phyloP scores from a whole-genome alignment of 2,329 filamentous ascomycete species.

The Aplosporella prunicola region DNA sequence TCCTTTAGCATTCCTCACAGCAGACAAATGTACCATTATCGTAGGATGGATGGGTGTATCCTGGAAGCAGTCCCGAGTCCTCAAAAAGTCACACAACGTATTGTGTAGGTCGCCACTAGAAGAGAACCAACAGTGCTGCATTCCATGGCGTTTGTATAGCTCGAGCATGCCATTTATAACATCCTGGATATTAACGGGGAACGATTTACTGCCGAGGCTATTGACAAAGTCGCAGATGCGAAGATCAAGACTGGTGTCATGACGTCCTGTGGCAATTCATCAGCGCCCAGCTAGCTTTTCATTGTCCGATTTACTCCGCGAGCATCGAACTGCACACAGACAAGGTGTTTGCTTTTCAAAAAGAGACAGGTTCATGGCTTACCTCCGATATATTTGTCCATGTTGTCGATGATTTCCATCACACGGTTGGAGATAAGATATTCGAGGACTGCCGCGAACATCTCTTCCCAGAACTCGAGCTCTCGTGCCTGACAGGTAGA shows the following conservation, averaged over 20 bases:
- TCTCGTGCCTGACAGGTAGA: conserved; percentile 21
- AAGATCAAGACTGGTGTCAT: conserved; percentile 6
- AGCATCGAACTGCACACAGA: no score
- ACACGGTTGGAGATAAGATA: conserved; percentile 16
- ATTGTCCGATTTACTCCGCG: no score
- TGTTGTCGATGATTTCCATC: conserved; percentile 11
- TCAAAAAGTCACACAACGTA: conserved; percentile 24
- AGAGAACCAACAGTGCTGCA: conserved; percentile 17
- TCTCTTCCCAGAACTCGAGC: conserved; percentile 23
- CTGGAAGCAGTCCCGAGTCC: conserved; percentile 24
- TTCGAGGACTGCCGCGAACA: conserved; percentile 18
- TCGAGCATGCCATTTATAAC: conserved; percentile 22
- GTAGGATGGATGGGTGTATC: conserved; percentile 13
- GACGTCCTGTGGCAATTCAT: conserved; percentile 2
- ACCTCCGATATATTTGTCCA: conserved; percentile 7
- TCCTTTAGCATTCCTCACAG: conserved; percentile 6
- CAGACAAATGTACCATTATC: conserved; percentile 15
- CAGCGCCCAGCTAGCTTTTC: conserved; percentile 9
- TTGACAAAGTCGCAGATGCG: conserved; percentile 15
- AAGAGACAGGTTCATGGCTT: neutral
- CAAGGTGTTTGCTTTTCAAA: no score
- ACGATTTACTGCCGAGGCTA: conserved; percentile 1
- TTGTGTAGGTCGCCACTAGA: conserved; percentile 18
- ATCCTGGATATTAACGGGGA: conserved; percentile 15
- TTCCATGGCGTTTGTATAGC: conserved; percentile 14